Conservation (phyloP, 2,329 filamentous ascomycete genomes). For the Exserohilum rostratum region DNA sequence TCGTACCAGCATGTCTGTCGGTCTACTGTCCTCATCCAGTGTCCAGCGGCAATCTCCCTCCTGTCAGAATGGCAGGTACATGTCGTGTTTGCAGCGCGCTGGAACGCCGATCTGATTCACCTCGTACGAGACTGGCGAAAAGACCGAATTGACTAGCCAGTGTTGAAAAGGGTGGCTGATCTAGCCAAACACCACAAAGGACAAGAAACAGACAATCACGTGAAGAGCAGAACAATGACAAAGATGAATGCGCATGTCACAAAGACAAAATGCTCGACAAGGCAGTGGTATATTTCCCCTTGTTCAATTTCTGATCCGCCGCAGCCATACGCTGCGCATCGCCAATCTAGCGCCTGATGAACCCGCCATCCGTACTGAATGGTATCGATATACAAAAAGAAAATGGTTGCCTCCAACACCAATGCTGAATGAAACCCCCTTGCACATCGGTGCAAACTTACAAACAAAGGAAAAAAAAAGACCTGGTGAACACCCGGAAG, state of each 20-base stretch:
- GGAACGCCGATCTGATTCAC: no score
- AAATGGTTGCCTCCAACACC: slow-evolving; percentile 9
- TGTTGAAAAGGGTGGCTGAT: no score
- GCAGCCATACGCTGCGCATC: background rate
- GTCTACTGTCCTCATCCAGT: no score
- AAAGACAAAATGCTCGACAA: background rate
- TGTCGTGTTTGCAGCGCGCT: no score
- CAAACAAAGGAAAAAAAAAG: background rate
- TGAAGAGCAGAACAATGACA: no score
- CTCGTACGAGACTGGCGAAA: no score
- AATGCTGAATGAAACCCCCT: slow-evolving; percentile 4
- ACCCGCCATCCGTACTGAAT: background rate
- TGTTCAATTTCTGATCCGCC: background rate
- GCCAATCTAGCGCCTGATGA: background rate
- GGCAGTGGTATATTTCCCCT: background rate
- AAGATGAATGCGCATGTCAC: background rate
- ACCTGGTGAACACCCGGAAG: background rate
- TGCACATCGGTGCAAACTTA: background rate
- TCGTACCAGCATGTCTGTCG: no score
- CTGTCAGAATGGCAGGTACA: no score
- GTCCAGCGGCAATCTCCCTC: no score
- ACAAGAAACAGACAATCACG: no score
- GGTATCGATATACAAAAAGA: background rate
- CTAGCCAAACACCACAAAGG: no score
- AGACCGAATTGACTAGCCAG: no score